Evolutionary conservation across 2,329 filamentous ascomycete genomes (phyloP).

Genomic region (Paecilomyces niveus): DNA sequence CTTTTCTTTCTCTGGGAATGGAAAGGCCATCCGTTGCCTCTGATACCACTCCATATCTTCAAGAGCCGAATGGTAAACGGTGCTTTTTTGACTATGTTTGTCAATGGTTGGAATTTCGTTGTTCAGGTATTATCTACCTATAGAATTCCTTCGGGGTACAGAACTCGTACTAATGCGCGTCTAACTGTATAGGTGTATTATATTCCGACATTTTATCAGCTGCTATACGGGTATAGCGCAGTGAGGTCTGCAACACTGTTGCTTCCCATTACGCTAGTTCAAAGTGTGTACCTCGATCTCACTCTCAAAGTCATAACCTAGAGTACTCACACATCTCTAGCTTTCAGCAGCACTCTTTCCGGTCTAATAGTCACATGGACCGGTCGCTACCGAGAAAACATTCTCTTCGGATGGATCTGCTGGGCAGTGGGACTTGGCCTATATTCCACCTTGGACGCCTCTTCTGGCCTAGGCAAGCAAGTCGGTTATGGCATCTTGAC

Average conservation of each 20-base stretch:
- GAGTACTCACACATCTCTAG: slow-evolving; percentile 37
- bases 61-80: slow-evolving; percentile 45
- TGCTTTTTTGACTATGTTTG: slow-evolving; percentile 50
- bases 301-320: slow-evolving; percentile 26
- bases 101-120: slow-evolving; percentile 55
- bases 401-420: slow-evolving; percentile 47
- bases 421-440: slow-evolving; percentile 49
- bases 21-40: slow-evolving; percentile 21
- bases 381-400: slow-evolving; percentile 48
- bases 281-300: slow-evolving; percentile 22
- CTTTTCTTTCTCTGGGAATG: slow-evolving; percentile 27
- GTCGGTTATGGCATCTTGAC: slow-evolving; percentile 50
- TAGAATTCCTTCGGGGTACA: too few species aligned
- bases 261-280: slow-evolving; percentile 43
- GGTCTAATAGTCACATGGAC: slow-evolving; percentile 48
- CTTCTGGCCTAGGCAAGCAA: slow-evolving; percentile 45
- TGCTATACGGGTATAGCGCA: slow-evolving; percentile 41
- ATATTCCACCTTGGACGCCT: slow-evolving; percentile 45
- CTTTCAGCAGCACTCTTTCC: slow-evolving; percentile 43
- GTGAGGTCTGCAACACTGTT: slow-evolving; percentile 45
- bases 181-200: slow-evolving; percentile 45
- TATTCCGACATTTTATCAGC: slow-evolving; percentile 55
- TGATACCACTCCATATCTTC: slow-evolving; percentile 45
- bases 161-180: slow-evolving; percentile 33
- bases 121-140: slow-evolving; percentile 36